phyloP scores from a whole-genome alignment of 257 asterid genomes.

The Gentiana dahurica region DNA sequence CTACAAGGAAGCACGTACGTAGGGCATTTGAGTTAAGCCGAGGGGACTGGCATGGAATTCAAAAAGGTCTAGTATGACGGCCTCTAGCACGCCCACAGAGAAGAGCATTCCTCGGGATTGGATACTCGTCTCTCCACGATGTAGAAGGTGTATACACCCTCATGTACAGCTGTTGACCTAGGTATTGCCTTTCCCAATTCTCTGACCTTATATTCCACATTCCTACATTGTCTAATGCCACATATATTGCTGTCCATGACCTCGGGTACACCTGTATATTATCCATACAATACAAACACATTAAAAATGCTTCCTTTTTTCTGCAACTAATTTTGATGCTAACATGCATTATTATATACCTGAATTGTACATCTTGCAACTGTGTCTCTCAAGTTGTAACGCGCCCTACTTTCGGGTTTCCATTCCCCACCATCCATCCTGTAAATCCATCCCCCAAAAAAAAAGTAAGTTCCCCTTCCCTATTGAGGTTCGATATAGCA shows the following conservation, averaged over 20 bases:
- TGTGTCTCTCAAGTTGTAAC: slow-evolving; percentile 70
- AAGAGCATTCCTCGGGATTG: slow-evolving; percentile 68
- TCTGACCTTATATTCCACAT: slow-evolving; percentile 94
- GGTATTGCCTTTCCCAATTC: slow-evolving; percentile 84
- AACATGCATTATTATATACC: slow-evolving; percentile 23
- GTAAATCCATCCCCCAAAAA: slow-evolving; percentile 3
- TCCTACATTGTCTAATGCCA: slow-evolving; percentile 90
- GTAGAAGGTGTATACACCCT: slow-evolving; percentile 53
- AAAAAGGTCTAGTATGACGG: slow-evolving; percentile 63
- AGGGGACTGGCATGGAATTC: slow-evolving; percentile 3
- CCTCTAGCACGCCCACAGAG: slow-evolving; percentile 86
- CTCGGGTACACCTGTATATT: slow-evolving; percentile 63
- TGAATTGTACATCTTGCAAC: slow-evolving; percentile 74
- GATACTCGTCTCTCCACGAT: slow-evolving; percentile 79
- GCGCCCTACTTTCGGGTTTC: slow-evolving; percentile 53
- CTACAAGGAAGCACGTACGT: slow-evolving; percentile 26
- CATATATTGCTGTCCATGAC: slow-evolving; percentile 78
- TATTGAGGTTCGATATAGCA: too few relatives aligned
- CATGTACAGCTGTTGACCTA: slow-evolving; percentile 83
- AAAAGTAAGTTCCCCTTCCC: too few relatives aligned
- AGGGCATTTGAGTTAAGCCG: too few relatives aligned
- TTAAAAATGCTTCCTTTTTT: not conserved
- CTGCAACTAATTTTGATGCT: not conserved
- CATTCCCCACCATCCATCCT: slow-evolving; percentile 93
- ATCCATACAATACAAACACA: too few relatives aligned